phyloP scores from a whole-genome alignment of 495 filamentous ascomycete genomes.

The Neurospora sp. region DNA sequence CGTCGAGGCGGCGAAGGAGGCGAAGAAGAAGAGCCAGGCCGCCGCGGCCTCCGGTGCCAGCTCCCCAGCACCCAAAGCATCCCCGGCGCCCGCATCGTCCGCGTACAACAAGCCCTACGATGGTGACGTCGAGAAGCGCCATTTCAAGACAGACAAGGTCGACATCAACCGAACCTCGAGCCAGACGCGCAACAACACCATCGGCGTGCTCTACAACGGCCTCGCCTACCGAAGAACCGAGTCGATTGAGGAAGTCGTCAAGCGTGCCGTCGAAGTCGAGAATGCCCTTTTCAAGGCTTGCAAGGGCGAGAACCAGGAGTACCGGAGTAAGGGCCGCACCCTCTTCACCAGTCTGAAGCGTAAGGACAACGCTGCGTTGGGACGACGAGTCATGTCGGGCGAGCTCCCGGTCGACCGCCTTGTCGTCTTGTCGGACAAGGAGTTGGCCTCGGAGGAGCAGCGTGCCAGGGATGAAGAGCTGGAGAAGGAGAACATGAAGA shows the following conservation, averaged over 20 bases:
- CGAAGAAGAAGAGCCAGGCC: slow-evolving; percentile 41
- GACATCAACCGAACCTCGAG: slow-evolving; percentile 61
- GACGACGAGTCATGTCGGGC: slow-evolving; percentile 61
- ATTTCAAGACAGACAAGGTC: slow-evolving; percentile 69
- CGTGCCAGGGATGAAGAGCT: slow-evolving; percentile 64
- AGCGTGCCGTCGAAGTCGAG: slow-evolving; percentile 63
- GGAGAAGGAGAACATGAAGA: slow-evolving; percentile 86
- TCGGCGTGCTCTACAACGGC: slow-evolving; percentile 86
- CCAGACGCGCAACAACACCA: slow-evolving; percentile 62
- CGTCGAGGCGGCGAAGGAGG: slow-evolving; percentile 58
- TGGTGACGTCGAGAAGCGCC: slow-evolving; percentile 69
- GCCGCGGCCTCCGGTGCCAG: slow-evolving; percentile 13
- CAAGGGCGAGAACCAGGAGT: slow-evolving; percentile 58
- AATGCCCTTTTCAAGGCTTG: slow-evolving; percentile 54
- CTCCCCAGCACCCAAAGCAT: slow-evolving; percentile 30
- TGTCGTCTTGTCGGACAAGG: slow-evolving; percentile 48
- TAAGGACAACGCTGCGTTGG: slow-evolving; percentile 69
- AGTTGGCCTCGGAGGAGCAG: slow-evolving; percentile 55
- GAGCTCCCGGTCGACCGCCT: slow-evolving; percentile 62
- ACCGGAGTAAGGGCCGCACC: slow-evolving; percentile 78
- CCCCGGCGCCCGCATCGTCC: slow-evolving; percentile 31
- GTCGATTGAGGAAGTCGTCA: slow-evolving; percentile 47
- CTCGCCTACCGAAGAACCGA: slow-evolving; percentile 52
- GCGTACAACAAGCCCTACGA: slow-evolving; percentile 47
- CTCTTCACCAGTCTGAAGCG: slow-evolving; percentile 91